Base-by-base conservation (phyloP, 106 monocot species). In the Phalaenopsis equestris region DNA sequence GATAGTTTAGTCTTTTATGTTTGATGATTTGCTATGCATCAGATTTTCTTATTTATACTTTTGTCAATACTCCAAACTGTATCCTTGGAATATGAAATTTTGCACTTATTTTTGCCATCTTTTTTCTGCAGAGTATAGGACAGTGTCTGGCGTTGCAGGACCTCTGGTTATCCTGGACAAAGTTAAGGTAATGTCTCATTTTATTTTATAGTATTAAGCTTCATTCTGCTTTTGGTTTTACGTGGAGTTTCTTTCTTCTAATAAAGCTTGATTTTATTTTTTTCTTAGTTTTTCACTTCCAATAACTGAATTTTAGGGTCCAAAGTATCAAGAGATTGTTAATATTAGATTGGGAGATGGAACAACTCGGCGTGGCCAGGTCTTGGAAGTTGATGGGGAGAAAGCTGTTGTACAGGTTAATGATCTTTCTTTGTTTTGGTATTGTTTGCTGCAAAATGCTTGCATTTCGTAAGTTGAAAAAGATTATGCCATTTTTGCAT, bases 311-410 rank as follows among this genome's bases (percentile, higher is more conserved):
- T 73, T 81, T 61, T 84, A 98, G 98, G 98, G 98, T 58, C 98
- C 98, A 3, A 98, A 98, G 75, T 98, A 92, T 77, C 98, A 98
- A 79, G 98, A 98, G 81, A 98, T 98, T 90, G 98, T 98, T 64
- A 98, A 98, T 74, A 98, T 98, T 67, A 80, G 94, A 78, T 75
- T 98, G n/a, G 98, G 94, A 55, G 98, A 98, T 91, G 98, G 98
- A 57, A 89, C 94, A 67, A 94, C 84, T 77, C 92, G 98, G 56
- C 98, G 98, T 85, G 98, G 98, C 47, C 98, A 98, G 81, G 98
- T 98, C 73, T 82, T 98, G 77, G 98, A 98, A 82, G 98, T 98
- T 85, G 98, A 98, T 86, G 98, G 98, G 9, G 98, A 98, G 83
- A 98, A 94, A 73, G 98, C 98, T 83, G 94, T 98, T 85, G 98